Evolutionary conservation across 75 land plant genomes (phyloP), one percentile per base, ranked within the genome.

Genomic region (Picea sitchensis): DNA sequence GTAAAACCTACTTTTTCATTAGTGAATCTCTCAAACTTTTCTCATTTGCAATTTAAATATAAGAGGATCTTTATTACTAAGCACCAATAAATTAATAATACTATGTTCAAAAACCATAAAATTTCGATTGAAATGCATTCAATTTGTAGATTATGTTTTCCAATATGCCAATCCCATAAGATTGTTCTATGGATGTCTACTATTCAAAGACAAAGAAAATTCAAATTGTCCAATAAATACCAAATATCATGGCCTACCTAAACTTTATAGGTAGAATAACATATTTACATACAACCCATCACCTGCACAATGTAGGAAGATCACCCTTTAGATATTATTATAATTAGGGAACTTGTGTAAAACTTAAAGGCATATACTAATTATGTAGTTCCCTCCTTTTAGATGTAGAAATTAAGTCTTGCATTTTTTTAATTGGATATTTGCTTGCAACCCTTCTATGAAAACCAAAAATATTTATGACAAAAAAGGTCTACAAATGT

Each of bases 1-100:
- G 92, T 83, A 83, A 94, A 94, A 54, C 96, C 96, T 61, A 88
- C 88, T 32, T 36, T 77, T 44, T 86, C 76, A 83, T 94, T 92
- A 51, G 75, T 80, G 78, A 87, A 94, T 41, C 79, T 77, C 76
- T 86, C 87, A 73, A 87, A 30, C 4, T 47, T 47, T 32, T 32
- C 56, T 30, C 71, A 61, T 79, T 81, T 81, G 83, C 83, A 78
- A n/a, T 57, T 57, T 34, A 44, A 41, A 23, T 56, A 41, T 41
- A 71, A n/a, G 36, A 38, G 23, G 51, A 18, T 41, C 11, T 71
- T 71, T 7, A 51, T 0, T 8, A 51, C 11, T 71, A 41, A 8
- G 51, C 44, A 11, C 3, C 3, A 7, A 41, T 41, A 4, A 65
- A 71, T 44, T 38, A 71, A 71, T 4, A 20, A 13, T 12, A 71